Evolutionary conservation across 805 yeast genomes (phyloP).

Genomic region (Spathaspora boniae): DNA sequence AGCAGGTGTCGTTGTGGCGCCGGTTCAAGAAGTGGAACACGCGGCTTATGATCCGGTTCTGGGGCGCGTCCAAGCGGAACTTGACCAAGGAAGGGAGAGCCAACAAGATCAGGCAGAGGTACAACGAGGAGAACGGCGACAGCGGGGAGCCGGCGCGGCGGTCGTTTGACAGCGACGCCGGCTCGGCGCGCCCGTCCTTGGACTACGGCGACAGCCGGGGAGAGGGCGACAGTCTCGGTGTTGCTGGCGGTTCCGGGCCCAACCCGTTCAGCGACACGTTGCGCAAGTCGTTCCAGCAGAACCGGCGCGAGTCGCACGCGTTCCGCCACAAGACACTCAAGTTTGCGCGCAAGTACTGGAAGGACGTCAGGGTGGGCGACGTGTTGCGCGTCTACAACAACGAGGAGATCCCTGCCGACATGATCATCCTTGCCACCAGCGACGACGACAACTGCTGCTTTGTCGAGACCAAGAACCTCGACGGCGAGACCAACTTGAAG

Average conservation of each 20-base stretch:
- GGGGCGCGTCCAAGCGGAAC: conserved; percentile 26
- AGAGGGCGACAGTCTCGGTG: too few relatives aligned
- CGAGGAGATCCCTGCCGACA: conserved; percentile 77
- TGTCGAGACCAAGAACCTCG: conserved; percentile 49
- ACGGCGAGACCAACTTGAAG: conserved; percentile 61
- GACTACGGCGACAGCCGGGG: too few relatives aligned
- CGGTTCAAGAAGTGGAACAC: conserved; percentile 54
- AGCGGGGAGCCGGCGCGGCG: conserved; percentile 16
- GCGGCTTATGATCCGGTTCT: conserved; percentile 22
- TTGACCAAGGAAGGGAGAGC: conserved; percentile 36
- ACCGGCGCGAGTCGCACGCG: conserved; percentile 9
- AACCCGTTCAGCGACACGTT: conserved; percentile 14
- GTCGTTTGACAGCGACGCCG: conserved; percentile 31
- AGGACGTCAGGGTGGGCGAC: conserved; percentile 73
- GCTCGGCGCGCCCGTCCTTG: conserved; percentile 14
- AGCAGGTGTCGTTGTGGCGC: conserved; percentile 66
- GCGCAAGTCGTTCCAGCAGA: conserved; percentile 16
- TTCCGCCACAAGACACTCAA: conserved; percentile 17
- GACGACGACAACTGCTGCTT: conserved; percentile 67
- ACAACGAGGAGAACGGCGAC: conserved; percentile 5
- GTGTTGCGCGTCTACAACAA: conserved; percentile 62
- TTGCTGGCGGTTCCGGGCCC: too few relatives aligned
- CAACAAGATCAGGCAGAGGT: conserved; percentile 19
- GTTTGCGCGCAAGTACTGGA: conserved; percentile 50
- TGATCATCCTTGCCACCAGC: conserved; percentile 62